Base-by-base conservation (phyloP, 1,284 basidiomycete genomes). In the Schizophyllum commune region DNA sequence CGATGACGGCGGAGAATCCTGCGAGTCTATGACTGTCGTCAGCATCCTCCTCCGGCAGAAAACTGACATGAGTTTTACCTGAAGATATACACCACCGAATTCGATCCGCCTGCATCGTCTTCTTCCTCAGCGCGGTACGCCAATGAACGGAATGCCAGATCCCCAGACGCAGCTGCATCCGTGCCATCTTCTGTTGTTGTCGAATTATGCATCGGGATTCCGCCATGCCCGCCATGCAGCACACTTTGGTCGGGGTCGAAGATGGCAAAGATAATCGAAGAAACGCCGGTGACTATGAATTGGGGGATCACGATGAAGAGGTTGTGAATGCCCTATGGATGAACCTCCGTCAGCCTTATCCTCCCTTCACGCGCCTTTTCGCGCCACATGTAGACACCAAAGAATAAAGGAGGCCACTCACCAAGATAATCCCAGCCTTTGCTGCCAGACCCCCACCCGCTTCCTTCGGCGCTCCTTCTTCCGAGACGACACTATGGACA, bases 341-440 rank as follows among this genome's bases (percentile, higher is more conserved):
- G 34, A 6, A 13, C 34, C 6, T 13, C 7, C 6, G 34, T 39
- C 34, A 39, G 34, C 13, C 13, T 39, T 39, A 39, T 39, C 7
- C 13, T 39, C 13, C 7, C 13, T 7, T 39, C 34, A 39, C 13
- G 34, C 13, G 3, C 8, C 3, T 47, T 4, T 47, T 8, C 39
- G 34, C 34, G 6, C 34, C 34, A 39, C 34, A 7, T 13, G n/a
- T n/a, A n/a, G n/a, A n/a, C 13, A 6, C 34, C 34, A 6, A 39
- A 13, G 7, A 39, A 7, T 39, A 13, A 39, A 39, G 62, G 17
- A 57, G 2, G 47, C 58, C 52, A 67, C 88, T 64, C 67, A 93
- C 91, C 60, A 96, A 76, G 61, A 96, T 94, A 33, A 93, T 87
- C n/a, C 94, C 94, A 0, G 93, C 92, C 72, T 94, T 93, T 22